Base-by-base conservation (phyloP, 768 basidiomycete species). In the Russula ochroleuca region DNA sequence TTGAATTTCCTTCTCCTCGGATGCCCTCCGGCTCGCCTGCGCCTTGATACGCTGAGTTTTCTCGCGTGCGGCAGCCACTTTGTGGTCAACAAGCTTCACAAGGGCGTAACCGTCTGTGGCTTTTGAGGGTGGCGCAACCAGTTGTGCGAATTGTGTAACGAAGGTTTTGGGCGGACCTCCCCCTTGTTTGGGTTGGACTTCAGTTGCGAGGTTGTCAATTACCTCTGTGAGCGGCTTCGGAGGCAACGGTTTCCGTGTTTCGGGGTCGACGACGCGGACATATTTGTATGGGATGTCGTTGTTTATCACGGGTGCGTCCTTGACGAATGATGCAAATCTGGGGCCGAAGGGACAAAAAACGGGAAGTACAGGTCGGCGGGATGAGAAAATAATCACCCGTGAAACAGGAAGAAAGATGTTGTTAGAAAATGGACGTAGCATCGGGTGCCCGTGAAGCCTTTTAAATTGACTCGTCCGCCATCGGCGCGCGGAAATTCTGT, bases 1-100 rank as follows among this genome's bases (percentile, higher is more conserved):
- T 59, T 77, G 77, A 17, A 78, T 68, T 63, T 77, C 73, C 68
- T 77, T 76, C 49, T 67, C 58, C 56, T 71, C 69, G 64, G 56
- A 64, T 35, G 61, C 59, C 56, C 40, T 67, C 13, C 61, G 62
- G 23, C 62, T 58, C 15, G 37, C 66, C 11, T 31, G 53, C 3
- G 47, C 59, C 55, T 61, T 57, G 25, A 53, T 19, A 37, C 67
- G 67, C 23, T 55, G 53, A 0, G 50, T n/a, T 37, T 47, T 62
- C 62, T 63, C 65, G 51, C 59, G 57, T n/a, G 58, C 57, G 33
- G 57, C 55, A 17, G 49, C 53, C 17, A 49, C 66, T 57, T 35
- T 63, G 21, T 43, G 57, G 47, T 61, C 56, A 35, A 56, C 17
- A 5, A 68, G 43, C 57, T 59, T 63, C 38, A 68, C 68, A 14